A percentile compares a stretch with the other conserved stretches of the same genome.
Conservation (phyloP, 2,329 filamentous ascomycete species). For the Parafenestella ontariensis region DNA sequence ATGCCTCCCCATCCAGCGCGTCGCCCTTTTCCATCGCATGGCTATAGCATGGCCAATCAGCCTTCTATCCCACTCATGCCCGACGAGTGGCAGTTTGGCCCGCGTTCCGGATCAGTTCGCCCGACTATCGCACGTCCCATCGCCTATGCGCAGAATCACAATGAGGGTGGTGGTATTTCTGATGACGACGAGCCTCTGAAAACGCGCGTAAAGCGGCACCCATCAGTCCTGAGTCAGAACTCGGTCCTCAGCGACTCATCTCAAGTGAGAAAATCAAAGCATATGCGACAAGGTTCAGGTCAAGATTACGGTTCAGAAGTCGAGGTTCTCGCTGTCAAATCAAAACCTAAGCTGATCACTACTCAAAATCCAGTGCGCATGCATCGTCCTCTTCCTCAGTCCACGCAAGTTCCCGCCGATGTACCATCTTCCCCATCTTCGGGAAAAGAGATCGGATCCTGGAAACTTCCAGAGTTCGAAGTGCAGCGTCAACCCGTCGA, state of each 20-base stretch:
- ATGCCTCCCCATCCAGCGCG: background rate
- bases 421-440: background rate
- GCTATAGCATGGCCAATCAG: background rate
- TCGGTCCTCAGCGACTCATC: background rate
- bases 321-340: constrained; percentile 1
- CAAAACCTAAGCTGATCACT: background rate
- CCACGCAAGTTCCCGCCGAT: background rate
- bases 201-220: constrained; percentile 13
- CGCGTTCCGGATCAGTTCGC: background rate
- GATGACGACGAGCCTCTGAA: constrained; percentile 30
- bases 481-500: constrained; percentile 14
- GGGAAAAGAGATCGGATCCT: constrained; percentile 12
- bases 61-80: background rate
- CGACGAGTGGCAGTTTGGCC: background rate
- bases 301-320: constrained; percentile 1
- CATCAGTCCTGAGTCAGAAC: constrained; percentile 7
- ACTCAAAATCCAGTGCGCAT: background rate
- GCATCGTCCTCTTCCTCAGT: background rate
- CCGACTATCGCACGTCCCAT: background rate
- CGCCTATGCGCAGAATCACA: background rate
- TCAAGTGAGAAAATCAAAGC: background rate
- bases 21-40: background rate
- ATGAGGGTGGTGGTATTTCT: constrained; percentile 1
- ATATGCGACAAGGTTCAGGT: background rate
- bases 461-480: constrained; percentile 29